Evolutionary conservation across 1,284 basidiomycete species (phyloP).

Genomic region (Veloboletus limbatus): DNA sequence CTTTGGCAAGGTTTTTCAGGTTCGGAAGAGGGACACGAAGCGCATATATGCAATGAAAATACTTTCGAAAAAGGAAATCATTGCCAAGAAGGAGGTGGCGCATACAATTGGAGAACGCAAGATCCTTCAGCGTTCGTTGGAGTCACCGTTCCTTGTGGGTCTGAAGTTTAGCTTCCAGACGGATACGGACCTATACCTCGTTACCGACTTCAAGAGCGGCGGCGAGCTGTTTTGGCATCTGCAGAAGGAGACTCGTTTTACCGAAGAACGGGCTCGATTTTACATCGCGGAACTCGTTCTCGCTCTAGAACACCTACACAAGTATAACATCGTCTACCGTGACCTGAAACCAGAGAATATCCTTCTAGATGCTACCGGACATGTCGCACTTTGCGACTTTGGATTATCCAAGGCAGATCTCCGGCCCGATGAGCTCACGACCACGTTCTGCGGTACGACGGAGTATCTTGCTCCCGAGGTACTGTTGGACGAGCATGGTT

Average conservation of each 20-base stretch:
- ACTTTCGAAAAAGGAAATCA: constrained; percentile 97
- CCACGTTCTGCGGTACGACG: constrained; percentile 96
- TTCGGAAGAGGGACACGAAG: constrained; percentile 95
- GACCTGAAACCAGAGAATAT: constrained; percentile 99
- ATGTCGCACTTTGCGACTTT: constrained; percentile 96
- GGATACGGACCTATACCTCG: constrained; percentile 91
- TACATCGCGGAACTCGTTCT: constrained; percentile 95
- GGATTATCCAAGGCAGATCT: constrained; percentile 97
- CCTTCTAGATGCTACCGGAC: constrained; percentile 93
- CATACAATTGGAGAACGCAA: constrained; percentile 99
- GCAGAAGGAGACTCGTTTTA: constrained; percentile 91
- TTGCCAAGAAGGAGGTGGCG: constrained; percentile 98
- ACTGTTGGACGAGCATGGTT: constrained; percentile 97
- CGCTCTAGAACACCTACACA: constrained; percentile 94
- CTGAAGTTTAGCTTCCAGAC: constrained; percentile 99
- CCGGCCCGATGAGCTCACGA: constrained; percentile 91
- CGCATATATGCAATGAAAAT: constrained; percentile 99
- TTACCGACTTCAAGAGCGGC: constrained; percentile 99
- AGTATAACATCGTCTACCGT: constrained; percentile 96
- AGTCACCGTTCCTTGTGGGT: constrained; percentile 97
- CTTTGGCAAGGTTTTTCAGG: constrained; percentile 99
- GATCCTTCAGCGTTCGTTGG: constrained; percentile 92
- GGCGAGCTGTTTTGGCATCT: constrained; percentile 99
- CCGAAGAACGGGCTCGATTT: constrained; percentile 90
- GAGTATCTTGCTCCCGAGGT: constrained; percentile 99